These are phyloP conservation scores for Saccharomycopsis fodiens DNA, from an alignment of 805 yeast genomes.

Conservation along the genomic window DNA sequence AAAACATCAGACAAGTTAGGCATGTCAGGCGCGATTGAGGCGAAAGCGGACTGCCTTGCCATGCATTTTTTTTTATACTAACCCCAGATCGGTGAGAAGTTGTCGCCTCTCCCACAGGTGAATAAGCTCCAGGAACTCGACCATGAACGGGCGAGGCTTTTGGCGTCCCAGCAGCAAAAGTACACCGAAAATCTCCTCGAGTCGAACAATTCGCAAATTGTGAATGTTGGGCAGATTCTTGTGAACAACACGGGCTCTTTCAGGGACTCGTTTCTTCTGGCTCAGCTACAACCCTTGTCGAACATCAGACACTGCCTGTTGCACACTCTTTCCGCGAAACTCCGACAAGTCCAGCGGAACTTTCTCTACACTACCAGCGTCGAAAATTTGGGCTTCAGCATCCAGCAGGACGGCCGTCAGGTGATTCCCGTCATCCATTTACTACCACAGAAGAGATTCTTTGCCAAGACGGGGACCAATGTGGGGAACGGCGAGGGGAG, in stretches of 20 bases:
- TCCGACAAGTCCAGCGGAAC: slow-evolving; percentile 13
- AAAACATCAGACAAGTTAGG: too few relatives aligned
- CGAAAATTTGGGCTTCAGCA: slow-evolving; percentile 8
- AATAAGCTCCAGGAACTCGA: not conserved
- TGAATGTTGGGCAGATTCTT: slow-evolving; percentile 13
- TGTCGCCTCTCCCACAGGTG: not conserved
- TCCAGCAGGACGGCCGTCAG: slow-evolving; percentile 3
- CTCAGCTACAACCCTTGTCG: slow-evolving; percentile 18
- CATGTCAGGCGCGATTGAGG: too few relatives aligned
- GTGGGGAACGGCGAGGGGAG: slow-evolving; percentile 96
- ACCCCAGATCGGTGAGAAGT: not conserved
- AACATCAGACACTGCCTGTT: not conserved
- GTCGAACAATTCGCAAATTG: slow-evolving; percentile 3
- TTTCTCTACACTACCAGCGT: slow-evolving; percentile 10
- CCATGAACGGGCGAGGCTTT: not conserved
- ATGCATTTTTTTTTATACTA: too few relatives aligned
- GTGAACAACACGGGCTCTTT: slow-evolving; percentile 13
- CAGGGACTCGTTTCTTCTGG: slow-evolving; percentile 11
- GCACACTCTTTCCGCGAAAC: slow-evolving; percentile 4
- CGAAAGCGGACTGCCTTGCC: too few relatives aligned
- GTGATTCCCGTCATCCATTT: slow-evolving; percentile 24
- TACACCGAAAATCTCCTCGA: not conserved
- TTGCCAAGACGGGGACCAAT: slow-evolving; percentile 90
- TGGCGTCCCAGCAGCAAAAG: not conserved
- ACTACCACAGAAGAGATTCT: slow-evolving; percentile 58